A percentile compares a stretch with the other conserved stretches of the same genome.
Conservation (phyloP, 768 basidiomycete genomes). For the Suillus americanus region DNA sequence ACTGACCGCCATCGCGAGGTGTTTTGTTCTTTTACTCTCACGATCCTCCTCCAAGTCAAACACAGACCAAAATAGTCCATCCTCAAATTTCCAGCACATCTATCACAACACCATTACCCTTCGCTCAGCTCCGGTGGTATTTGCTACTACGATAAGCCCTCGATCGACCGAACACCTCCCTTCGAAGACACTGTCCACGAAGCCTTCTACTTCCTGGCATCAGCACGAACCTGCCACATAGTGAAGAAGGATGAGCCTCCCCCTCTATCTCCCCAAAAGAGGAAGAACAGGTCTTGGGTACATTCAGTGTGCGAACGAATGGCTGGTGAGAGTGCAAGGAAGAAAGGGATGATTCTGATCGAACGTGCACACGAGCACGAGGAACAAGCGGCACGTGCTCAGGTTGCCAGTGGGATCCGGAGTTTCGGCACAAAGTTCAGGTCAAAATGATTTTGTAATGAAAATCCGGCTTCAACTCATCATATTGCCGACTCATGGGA, state of each 20-base stretch:
- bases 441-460: background rate
- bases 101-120: background rate
- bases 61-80: background rate
- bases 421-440: background rate
- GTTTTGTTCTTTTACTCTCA: background rate
- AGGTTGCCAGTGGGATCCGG: background rate
- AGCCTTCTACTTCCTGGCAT: background rate
- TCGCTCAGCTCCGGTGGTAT: background rate
- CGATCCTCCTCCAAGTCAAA: background rate
- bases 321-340: background rate
- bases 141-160: background rate
- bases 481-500: background rate
- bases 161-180: background rate
- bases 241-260: background rate
- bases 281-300: background rate
- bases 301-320: background rate
- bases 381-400: constrained; percentile 5
- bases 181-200: background rate
- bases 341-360: background rate
- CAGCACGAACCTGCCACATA: background rate
- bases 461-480: background rate
- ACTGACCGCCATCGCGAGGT: background rate
- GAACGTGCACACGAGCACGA: background rate
- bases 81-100: background rate
- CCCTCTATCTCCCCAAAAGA: background rate